Percentiles rank a stretch among this genome's conserved stretches.
These are phyloP conservation scores for Blastobotrys indianensis DNA, from an alignment of 1,139 yeast genomes.

Conservation along the genomic window DNA sequence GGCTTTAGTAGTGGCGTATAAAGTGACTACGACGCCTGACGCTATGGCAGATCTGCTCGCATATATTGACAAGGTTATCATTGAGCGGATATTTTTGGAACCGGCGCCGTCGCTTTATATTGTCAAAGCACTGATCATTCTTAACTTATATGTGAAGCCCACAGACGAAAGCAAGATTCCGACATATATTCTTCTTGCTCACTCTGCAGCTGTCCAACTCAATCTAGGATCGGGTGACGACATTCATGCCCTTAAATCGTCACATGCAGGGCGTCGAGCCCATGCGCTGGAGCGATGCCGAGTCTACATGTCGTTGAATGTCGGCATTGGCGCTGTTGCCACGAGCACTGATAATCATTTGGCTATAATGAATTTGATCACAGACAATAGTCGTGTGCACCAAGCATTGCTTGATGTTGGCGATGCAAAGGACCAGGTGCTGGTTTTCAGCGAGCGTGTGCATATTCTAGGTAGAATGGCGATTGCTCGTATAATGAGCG, in stretches of 20 bases:
- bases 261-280: neutral
- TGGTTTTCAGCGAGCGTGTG: constrained; percentile 1
- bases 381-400: constrained; percentile 5
- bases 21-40: constrained; percentile 38
- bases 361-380: constrained; percentile 4
- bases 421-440: constrained; percentile 1
- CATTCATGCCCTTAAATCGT: constrained; percentile 2
- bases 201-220: constrained; percentile 39
- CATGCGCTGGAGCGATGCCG: constrained; percentile 8
- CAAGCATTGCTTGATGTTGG: neutral
- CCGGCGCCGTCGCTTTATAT: constrained; percentile 39
- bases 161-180: constrained; percentile 7
- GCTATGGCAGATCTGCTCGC: constrained; percentile 41
- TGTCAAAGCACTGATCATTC: constrained; percentile 10
- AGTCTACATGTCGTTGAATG: constrained; percentile 3
- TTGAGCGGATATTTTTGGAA: constrained; percentile 42
- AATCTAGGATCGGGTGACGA: constrained; percentile 9
- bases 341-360: constrained; percentile 2
- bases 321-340: constrained; percentile 6
- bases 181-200: constrained; percentile 8
- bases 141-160: constrained; percentile 7
- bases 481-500: neutral
- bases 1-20: constrained; percentile 45
- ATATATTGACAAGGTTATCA: constrained; percentile 44
- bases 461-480: neutral